phyloP scores from a whole-genome alignment of 179 eudicot species.

The Sideroxylon spinosum region DNA sequence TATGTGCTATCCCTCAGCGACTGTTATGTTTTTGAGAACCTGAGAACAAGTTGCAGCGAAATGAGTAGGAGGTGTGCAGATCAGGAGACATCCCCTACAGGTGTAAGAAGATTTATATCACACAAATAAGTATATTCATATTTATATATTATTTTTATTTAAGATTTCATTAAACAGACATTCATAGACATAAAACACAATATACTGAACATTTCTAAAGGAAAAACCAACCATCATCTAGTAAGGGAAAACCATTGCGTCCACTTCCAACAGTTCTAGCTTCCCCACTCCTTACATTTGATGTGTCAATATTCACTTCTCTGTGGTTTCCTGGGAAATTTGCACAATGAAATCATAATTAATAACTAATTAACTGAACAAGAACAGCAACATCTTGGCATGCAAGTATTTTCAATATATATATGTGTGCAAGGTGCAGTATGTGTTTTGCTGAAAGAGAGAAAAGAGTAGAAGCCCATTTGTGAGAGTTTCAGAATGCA shows the following conservation, averaged over 20 bases:
- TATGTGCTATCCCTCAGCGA: constrained; percentile 56
- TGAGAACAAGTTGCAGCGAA: constrained; percentile 26
- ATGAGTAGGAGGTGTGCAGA: neutral
- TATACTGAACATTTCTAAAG: neutral
- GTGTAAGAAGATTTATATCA: too few species aligned
- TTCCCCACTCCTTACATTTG: constrained; percentile 29
- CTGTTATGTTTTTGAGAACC: constrained; percentile 63
- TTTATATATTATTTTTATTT: neutral
- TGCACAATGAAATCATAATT: neutral
- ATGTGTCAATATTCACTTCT: constrained; percentile 29
- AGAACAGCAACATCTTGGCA: neutral
- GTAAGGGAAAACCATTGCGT: constrained; percentile 26
- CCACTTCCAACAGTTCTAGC: constrained; percentile 31
- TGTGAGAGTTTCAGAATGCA: neutral
- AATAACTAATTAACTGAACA: neutral
- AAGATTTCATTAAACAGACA: neutral
- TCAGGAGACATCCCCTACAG: neutral
- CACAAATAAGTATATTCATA: too few species aligned
- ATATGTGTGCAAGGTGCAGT: neutral
- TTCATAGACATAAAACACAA: too few species aligned
- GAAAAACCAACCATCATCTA: constrained; percentile 38
- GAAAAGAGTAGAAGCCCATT: neutral
- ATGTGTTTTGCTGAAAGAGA: neutral
- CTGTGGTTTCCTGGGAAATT: constrained; percentile 36
- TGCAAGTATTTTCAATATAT: neutral